Conservation (phyloP, 2,329 filamentous ascomycete genomes). For the Arthrobotrys musiformis region DNA sequence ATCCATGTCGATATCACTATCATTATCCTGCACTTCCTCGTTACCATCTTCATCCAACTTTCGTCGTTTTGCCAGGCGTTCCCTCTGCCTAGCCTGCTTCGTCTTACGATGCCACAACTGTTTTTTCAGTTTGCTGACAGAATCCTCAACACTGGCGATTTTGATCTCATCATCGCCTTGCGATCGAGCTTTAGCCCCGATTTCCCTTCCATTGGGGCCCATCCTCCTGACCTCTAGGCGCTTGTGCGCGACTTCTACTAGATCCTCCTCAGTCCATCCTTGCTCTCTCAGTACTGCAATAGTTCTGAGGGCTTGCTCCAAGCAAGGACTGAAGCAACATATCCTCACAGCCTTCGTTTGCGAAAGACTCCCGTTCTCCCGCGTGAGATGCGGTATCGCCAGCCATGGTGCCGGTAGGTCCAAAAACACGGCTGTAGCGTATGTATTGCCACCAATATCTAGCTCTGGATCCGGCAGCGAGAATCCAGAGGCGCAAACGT, state of each 20-base stretch:
- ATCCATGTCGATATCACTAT: slow-evolving; percentile 55
- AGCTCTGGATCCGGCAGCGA: slow-evolving; percentile 60
- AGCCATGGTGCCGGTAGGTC: slow-evolving; percentile 80
- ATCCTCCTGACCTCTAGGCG: slow-evolving; percentile 79
- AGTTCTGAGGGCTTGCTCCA: slow-evolving; percentile 92
- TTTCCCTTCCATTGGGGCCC: slow-evolving; percentile 79
- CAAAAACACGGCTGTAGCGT: slow-evolving; percentile 78
- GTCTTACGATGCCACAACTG: slow-evolving; percentile 60
- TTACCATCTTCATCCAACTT: slow-evolving; percentile 57
- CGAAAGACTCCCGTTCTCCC: slow-evolving; percentile 67
- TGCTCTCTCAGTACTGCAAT: slow-evolving; percentile 80
- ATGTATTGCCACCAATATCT: slow-evolving; percentile 67
- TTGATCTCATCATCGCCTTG: slow-evolving; percentile 73
- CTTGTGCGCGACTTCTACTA: slow-evolving; percentile 86
- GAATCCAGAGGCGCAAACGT: slow-evolving; percentile 82
- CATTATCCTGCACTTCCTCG: slow-evolving; percentile 55
- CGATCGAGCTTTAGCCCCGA: slow-evolving; percentile 69
- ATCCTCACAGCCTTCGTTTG: slow-evolving; percentile 77
- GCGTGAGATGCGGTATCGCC: slow-evolving; percentile 77
- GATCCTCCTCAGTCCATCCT: slow-evolving; percentile 91
- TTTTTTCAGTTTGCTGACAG: slow-evolving; percentile 72
- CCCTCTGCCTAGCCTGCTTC: slow-evolving; percentile 43
- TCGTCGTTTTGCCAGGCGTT: slow-evolving; percentile 47
- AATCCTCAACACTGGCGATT: slow-evolving; percentile 78
- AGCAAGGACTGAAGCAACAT: slow-evolving; percentile 96